Evolutionary conservation across 768 basidiomycete genomes (phyloP), one percentile per base, ranked within the genome.

Genomic region (Lactarius deliciosus): DNA sequence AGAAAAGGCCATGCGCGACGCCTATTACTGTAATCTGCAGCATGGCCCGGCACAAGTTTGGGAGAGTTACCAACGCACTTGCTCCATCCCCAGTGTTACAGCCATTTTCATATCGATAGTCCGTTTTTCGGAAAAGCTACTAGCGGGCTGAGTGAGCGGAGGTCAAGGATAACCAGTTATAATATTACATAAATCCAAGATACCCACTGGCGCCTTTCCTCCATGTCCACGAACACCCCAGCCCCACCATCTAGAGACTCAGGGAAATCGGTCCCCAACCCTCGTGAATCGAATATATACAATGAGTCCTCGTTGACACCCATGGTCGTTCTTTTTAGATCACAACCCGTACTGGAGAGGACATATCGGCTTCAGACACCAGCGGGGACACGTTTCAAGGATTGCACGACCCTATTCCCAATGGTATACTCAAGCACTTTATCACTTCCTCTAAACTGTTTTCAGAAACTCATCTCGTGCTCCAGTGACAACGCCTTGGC

Each of bases 1-100:
- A 73, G 81, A 79, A 30, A 77, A 76, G 69, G 76, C 74, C 32
- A 55, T 58, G 65, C 43, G 28, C 20, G 45, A 60, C n/a, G 25
- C 25, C 25, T n/a, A n/a, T n/a, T n/a, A n/a, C n/a, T n/a, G n/a
- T n/a, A n/a, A n/a, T 30, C 30, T 5, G 5, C 30, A 30, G 5
- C 30, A 30, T 30, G 30, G 30, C 30, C 30, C 30, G 3, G 30
- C 30, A 30, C 4, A n/a, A n/a, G 30, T 30, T 30, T 30, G 30
- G 30, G 30, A 30, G 30, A 5, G 30, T 30, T 30, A 30, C 3
- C 30, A 30, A 30, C 3, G 30, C 30, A 30, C 30, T 30, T 30
- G 30, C 30, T 30, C 30, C 3, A 30, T 30, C 30, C 30, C 30
- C 30, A 30, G 30, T 30, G 30, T 30, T 30, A n/a, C n/a, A n/a